Conservation (phyloP, 495 filamentous ascomycete species). For the Penicillium argentinense region DNA sequence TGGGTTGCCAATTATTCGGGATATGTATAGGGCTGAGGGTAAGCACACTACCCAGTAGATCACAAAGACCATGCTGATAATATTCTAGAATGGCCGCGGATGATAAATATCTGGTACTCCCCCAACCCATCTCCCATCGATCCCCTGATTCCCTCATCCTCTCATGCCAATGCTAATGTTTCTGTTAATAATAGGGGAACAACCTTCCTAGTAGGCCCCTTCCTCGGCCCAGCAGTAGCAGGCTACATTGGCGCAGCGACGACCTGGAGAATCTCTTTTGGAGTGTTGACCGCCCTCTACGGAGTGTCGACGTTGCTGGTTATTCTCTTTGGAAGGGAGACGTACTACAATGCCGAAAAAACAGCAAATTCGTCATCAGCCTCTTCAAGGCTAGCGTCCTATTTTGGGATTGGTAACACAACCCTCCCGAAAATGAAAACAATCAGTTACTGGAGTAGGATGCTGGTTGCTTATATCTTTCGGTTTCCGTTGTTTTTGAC, state of each 20-base stretch:
- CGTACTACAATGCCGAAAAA: constrained; percentile 38
- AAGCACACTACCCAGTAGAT: background rate
- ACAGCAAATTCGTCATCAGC: no score
- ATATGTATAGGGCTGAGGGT: constrained; percentile 47
- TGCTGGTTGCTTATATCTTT: constrained; percentile 33
- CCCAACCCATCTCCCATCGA: no score
- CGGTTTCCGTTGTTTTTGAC: constrained; percentile 34
- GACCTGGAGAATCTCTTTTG: constrained; percentile 46
- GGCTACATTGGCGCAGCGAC: constrained; percentile 37
- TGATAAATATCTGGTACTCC: constrained; percentile 53
- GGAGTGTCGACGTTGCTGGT: constrained; percentile 42
- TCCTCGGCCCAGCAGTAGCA: constrained; percentile 45
- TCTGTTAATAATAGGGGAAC: constrained; percentile 32
- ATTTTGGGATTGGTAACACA: constrained; percentile 52
- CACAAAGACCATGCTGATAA: background rate
- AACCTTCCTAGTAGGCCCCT: constrained; percentile 47
- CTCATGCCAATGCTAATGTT: no score
- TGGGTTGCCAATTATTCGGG: constrained; percentile 46
- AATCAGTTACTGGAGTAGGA: constrained; percentile 22
- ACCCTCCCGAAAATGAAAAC: constrained; percentile 26
- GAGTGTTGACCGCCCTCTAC: constrained; percentile 47
- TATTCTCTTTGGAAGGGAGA: constrained; percentile 48
- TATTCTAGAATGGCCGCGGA: constrained; percentile 41
- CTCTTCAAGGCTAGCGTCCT: constrained; percentile 33
- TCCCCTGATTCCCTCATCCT: no score